Evolutionary conservation across 352 stramenopile genomes (phyloP).

Genomic region (Globisporangium camurandrum): DNA sequence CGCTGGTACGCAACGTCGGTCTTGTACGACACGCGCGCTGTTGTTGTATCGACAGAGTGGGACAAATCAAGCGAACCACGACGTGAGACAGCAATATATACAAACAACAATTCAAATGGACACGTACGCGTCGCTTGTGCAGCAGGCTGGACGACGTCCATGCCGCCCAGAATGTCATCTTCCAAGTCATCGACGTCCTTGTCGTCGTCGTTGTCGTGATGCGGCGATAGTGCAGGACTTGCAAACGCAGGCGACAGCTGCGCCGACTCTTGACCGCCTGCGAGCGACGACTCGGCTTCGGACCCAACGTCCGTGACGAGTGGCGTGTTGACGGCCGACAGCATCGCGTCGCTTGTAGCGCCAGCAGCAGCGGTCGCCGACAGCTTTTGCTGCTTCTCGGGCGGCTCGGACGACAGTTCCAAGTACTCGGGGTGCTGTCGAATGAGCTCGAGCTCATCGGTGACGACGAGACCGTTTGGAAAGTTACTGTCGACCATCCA

Average conservation of each 20-base stretch:
- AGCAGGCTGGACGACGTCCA: slow-evolving; percentile 50
- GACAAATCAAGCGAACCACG: not conserved
- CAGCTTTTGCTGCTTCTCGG: slow-evolving; percentile 30
- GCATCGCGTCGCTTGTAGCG: slow-evolving; percentile 21
- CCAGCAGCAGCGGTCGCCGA: slow-evolving; percentile 12
- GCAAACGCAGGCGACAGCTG: slow-evolving; percentile 60
- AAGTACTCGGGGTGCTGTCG: slow-evolving; percentile 77
- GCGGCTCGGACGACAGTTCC: slow-evolving; percentile 37
- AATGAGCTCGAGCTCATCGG: slow-evolving; percentile 80
- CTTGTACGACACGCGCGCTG: slow-evolving; percentile 35
- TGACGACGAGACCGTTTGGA: slow-evolving; percentile 60
- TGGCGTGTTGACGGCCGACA: slow-evolving; percentile 62
- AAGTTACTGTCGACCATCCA: slow-evolving; percentile 80
- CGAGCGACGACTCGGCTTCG: slow-evolving; percentile 55
- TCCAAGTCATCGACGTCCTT: slow-evolving; percentile 76
- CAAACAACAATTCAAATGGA: not conserved
- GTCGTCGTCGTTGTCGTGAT: slow-evolving; percentile 70
- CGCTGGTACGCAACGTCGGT: slow-evolving; percentile 62
- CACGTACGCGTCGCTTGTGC: not conserved
- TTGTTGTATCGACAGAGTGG: not conserved
- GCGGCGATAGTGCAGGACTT: slow-evolving; percentile 44
- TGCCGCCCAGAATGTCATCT: slow-evolving; percentile 60
- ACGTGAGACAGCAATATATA: not conserved
- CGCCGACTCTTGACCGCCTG: slow-evolving; percentile 45
- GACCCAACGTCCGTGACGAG: slow-evolving; percentile 61